phyloP scores from a whole-genome alignment of 148 eudicot species.

The Cornus florida region DNA sequence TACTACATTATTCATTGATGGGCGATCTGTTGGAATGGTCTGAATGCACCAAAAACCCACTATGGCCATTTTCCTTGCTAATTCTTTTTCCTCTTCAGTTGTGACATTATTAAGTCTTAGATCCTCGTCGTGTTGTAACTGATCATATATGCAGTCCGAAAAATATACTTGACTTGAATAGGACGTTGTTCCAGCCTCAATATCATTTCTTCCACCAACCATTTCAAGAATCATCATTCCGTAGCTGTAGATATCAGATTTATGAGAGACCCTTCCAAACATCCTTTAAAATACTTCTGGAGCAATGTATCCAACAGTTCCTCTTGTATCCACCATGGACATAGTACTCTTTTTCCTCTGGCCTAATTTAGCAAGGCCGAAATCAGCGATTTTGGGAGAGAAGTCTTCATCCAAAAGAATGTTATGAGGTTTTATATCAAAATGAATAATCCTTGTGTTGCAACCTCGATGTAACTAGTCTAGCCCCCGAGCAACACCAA shows the following conservation, averaged over 20 bases:
- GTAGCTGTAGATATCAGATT: slow-evolving; percentile 22
- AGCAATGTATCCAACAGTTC: slow-evolving; percentile 33
- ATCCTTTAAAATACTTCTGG: slow-evolving; percentile 19
- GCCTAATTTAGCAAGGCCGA: slow-evolving; percentile 31
- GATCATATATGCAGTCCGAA: slow-evolving; percentile 31
- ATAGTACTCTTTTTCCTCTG: slow-evolving; percentile 15
- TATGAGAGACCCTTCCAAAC: slow-evolving; percentile 16
- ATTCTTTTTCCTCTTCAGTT: slow-evolving; percentile 18
- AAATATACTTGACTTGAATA: slow-evolving; percentile 10
- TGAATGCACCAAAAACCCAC: slow-evolving; percentile 53
- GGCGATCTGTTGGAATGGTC: slow-evolving; percentile 30
- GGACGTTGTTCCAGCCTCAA: neutral
- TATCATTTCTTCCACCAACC: slow-evolving; percentile 5
- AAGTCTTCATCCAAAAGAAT: slow-evolving; percentile 29
- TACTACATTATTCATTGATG: slow-evolving; percentile 31
- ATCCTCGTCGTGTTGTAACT: slow-evolving; percentile 12
- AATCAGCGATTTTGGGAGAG: slow-evolving; percentile 34
- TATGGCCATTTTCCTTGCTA: slow-evolving; percentile 32
- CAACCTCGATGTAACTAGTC: slow-evolving; percentile 45
- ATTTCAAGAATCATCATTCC: slow-evolving; percentile 39
- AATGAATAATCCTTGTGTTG: slow-evolving; percentile 29
- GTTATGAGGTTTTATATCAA: slow-evolving; percentile 48
- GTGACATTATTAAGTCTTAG: neutral
- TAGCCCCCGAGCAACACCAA: slow-evolving; percentile 41
- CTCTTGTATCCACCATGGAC: slow-evolving; percentile 26